phyloP scores from a whole-genome alignment of 495 filamentous ascomycete species.

The Penicillium canariense region DNA sequence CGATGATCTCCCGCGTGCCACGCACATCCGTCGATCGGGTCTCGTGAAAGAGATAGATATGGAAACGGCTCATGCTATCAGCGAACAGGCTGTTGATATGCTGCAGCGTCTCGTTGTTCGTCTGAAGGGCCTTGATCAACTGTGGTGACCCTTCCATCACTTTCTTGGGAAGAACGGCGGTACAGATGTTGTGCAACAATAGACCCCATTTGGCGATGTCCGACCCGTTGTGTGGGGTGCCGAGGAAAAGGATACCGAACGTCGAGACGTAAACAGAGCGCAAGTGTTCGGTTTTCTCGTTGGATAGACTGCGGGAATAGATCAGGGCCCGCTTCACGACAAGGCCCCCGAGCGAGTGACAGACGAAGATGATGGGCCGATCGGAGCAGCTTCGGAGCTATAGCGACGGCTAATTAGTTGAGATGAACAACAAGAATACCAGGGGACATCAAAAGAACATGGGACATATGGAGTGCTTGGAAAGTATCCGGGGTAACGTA shows the following conservation, averaged over 20 bases:
- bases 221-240: slow-evolving; percentile 82
- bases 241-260: slow-evolving; percentile 81
- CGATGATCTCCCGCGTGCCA: slow-evolving; percentile 60
- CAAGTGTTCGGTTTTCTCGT: slow-evolving; percentile 66
- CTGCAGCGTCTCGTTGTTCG: slow-evolving; percentile 76
- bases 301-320: slow-evolving; percentile 61
- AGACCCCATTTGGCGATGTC: slow-evolving; percentile 75
- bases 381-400: slow-evolving; percentile 54
- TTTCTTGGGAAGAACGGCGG: slow-evolving; percentile 64
- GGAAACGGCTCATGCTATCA: slow-evolving; percentile 68
- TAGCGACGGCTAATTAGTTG: not conserved
- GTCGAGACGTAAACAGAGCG: slow-evolving; percentile 81
- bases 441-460: no score
- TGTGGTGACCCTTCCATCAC: slow-evolving; percentile 69
- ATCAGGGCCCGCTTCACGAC: slow-evolving; percentile 73
- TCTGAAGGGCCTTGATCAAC: slow-evolving; percentile 68
- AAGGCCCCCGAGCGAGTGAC: slow-evolving; percentile 79
- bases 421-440: no score
- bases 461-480: no score
- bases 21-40: slow-evolving; percentile 63
- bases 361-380: slow-evolving; percentile 81
- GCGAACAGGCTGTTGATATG: slow-evolving; percentile 77
- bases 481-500: slow-evolving; percentile 26
- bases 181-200: slow-evolving; percentile 70
- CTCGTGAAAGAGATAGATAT: slow-evolving; percentile 72